These are phyloP conservation scores for Periconia sp. DNA, from an alignment of 2,329 filamentous ascomycete genomes.

Conservation along the genomic window DNA sequence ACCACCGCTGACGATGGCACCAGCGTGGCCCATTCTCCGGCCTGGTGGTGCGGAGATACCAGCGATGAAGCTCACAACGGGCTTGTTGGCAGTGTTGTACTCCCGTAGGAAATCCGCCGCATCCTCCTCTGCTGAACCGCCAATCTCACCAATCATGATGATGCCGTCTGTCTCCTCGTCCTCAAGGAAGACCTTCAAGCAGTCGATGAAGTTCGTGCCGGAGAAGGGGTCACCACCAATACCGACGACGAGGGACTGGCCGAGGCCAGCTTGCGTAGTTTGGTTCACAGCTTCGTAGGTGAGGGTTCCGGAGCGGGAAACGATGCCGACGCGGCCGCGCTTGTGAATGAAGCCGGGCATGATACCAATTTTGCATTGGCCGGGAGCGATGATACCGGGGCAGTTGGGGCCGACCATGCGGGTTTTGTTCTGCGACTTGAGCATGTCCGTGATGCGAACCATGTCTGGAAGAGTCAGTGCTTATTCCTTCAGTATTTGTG, in stretches of 20 bases:
- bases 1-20: slow-evolving; percentile 95
- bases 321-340: slow-evolving; percentile 97
- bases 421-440: slow-evolving; percentile 97
- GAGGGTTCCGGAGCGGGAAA: slow-evolving; percentile 95
- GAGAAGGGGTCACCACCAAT: slow-evolving; percentile 99
- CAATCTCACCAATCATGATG: slow-evolving; percentile 99
- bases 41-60: slow-evolving; percentile 97
- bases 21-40: slow-evolving; percentile 97
- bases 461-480: slow-evolving; percentile 70
- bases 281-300: slow-evolving; percentile 99
- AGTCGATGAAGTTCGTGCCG: slow-evolving; percentile 99
- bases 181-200: slow-evolving; percentile 93
- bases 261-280: slow-evolving; percentile 94
- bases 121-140: slow-evolving; percentile 96
- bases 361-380: slow-evolving; percentile 99
- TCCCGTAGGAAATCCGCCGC: slow-evolving; percentile 93
- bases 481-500: not conserved
- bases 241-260: slow-evolving; percentile 96
- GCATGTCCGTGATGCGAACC: slow-evolving; percentile 97
- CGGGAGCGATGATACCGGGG: slow-evolving; percentile 92
- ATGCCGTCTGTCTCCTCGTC: slow-evolving; percentile 98
- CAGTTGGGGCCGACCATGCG: slow-evolving; percentile 97
- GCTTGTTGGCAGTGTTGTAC: slow-evolving; percentile 93
- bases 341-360: slow-evolving; percentile 99
- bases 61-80: slow-evolving; percentile 96